Conservation (phyloP, 495 filamentous ascomycete species). For the Glonium stellatum region DNA sequence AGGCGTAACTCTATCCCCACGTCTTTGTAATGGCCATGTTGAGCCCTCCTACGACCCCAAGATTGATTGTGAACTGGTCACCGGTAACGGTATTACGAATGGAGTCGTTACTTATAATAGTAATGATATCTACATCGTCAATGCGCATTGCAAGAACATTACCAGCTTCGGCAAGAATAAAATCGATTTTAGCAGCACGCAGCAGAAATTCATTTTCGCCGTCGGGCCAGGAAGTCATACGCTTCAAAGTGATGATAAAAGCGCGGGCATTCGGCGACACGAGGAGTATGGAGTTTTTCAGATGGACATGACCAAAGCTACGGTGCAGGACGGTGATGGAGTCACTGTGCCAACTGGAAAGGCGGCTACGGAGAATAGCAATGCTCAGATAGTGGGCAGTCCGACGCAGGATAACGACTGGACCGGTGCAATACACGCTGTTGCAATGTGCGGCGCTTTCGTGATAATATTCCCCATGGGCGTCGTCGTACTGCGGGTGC, state of each 20-base stretch:
- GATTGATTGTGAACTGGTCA: slow-evolving; percentile 38
- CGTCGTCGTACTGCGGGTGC: slow-evolving; percentile 43
- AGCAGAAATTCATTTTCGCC: slow-evolving; percentile 51
- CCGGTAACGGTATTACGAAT: slow-evolving; percentile 3
- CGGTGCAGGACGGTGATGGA: slow-evolving; percentile 25
- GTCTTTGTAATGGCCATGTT: slow-evolving; percentile 39
- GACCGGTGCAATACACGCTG: slow-evolving; percentile 44
- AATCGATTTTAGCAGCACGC: slow-evolving; percentile 31
- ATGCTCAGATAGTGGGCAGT: slow-evolving; percentile 3
- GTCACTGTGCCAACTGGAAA: slow-evolving; percentile 8
- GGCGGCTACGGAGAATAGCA: slow-evolving; percentile 6
- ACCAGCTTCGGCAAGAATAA: slow-evolving; percentile 31
- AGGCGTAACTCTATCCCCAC: slow-evolving; percentile 47
- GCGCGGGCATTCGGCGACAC: slow-evolving; percentile 48
- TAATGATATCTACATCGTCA: slow-evolving; percentile 38
- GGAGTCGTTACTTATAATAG: slow-evolving; percentile 41
- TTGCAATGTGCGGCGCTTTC: slow-evolving; percentile 47
- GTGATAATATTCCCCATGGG: slow-evolving; percentile 51
- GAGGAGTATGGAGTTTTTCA: slow-evolving; percentile 48
- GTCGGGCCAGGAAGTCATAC: slow-evolving; percentile 40
- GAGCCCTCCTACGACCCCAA: slow-evolving; percentile 44
- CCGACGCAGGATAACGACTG: slow-evolving; percentile 28
- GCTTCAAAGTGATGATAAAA: slow-evolving; percentile 37
- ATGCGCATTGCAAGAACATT: slow-evolving; percentile 46
- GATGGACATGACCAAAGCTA: slow-evolving; percentile 47